A percentile compares a stretch with the other conserved stretches of the same genome.
phyloP scores from a whole-genome alignment of 202 grass and related monocot species.

The Thinopyrum obtusiflorum region DNA sequence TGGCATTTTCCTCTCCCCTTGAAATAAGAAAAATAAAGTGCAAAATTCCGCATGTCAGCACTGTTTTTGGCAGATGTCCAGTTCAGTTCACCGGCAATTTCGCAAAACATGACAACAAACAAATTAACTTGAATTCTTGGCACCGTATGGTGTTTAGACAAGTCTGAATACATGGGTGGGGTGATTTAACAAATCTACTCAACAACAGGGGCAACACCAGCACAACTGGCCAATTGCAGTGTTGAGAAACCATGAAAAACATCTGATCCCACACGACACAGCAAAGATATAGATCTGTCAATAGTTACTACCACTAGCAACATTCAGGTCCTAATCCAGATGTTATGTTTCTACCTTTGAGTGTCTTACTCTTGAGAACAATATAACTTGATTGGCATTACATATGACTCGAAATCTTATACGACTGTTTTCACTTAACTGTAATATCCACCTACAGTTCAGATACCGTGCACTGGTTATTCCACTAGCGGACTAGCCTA shows the following conservation, averaged over 20 bases:
- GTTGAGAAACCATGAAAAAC: background rate
- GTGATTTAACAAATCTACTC: constrained; percentile 3
- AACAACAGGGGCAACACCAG: background rate
- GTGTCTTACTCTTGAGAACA: background rate
- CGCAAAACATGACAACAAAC: background rate
- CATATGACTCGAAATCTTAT: background rate
- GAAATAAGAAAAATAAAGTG: constrained; percentile 24
- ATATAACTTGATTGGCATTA: background rate
- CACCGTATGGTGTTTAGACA: background rate
- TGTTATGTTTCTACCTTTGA: background rate
- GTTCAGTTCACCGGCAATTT: background rate
- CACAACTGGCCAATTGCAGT: background rate
- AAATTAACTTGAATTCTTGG: background rate
- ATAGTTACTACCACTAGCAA: background rate
- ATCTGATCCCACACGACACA: background rate
- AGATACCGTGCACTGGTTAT: background rate
- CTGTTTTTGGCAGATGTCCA: background rate
- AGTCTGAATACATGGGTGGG: background rate
- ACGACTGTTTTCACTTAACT: background rate
- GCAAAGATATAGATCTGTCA: background rate
- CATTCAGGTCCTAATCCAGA: background rate
- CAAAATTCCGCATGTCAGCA: too few relatives aligned
- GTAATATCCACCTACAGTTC: background rate
- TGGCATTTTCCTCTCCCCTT: constrained; percentile 54
- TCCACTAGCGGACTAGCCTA: background rate